Evolutionary conservation across 164 flowering plant species (phyloP), one percentile per base, ranked within the genome.

Genomic region (Aristolochia contorta): DNA sequence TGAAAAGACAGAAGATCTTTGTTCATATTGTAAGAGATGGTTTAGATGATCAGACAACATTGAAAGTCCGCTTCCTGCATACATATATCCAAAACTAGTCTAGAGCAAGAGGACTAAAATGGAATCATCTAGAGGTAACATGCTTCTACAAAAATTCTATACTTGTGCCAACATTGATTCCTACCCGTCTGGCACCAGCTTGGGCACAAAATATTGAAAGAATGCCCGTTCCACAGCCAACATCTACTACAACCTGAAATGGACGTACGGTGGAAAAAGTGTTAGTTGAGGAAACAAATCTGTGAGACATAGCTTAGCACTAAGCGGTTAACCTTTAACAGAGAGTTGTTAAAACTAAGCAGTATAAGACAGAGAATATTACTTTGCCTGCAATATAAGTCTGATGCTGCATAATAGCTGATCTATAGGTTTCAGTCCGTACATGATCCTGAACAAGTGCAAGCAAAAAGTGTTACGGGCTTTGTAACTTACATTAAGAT

Each of bases 181-280:
- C 70, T 77, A 89, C 97, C 78, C 94, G 80, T 69, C 71, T 90
- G 25, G 99, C 99, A 59, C 99, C 99, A 67, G 97, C 99, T 65
- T 76, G 97, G 58, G 97, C 99, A 81, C 99, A 93, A 71, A 93
- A 93, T 65, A 93, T 90, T 20, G 97, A 87, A 60, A 93, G 90
- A 71, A 93, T 90, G 70, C 98, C 97, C 1, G 98, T 87, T 33
- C 97, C 99, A 77, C 99, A 93, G 43, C 99, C 99, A 73, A 93
- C 99, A 75, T 93, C 99, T 50, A 93, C 82, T n/a, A 93, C 97
- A 65, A 93, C 95, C 99, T 93, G 79, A 2, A 37, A 47, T 25
- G 37, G 8, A 48, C 1, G 23, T 46, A 18, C 47, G 22, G 23
- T 8, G 1, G 9, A 37, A 37, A 37, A 8, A 37, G 43, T 37